Evolutionary conservation across 2,329 filamentous ascomycete species (phyloP), one percentile per base, ranked within the genome.

Genomic region (Zasmidium angulare): DNA sequence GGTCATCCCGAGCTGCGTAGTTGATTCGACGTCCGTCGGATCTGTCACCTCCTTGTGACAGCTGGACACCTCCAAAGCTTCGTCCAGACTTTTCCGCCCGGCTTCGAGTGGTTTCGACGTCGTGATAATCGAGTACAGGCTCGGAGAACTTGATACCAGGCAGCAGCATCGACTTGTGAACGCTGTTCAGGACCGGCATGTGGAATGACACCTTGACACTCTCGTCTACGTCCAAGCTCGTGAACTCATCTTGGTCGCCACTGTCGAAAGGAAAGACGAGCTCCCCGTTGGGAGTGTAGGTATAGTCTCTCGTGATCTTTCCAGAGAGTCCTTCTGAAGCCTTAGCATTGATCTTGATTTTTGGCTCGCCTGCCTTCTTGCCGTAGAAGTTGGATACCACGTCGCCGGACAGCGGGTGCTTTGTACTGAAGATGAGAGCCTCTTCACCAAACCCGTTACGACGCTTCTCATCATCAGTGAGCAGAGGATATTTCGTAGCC

Each of bases 141-240:
- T 82, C 77, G 3, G 89, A 86, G 58, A 93, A 82, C 68, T 88
- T 86, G 43, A 93, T 87, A 12, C 95, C 95, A 2, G 91, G 88
- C 36, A 99, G 82, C 14, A 99, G 83, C 89, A 96, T 96, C 4
- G 93, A 97, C 73, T 97, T 97, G 77, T 99, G 95, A 3, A 86
- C 79, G 68, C 90, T 84, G 10, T 80, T 81, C 19, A 85, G 86
- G 46, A 83, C 81, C 0, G 93, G 93, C 77, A 97, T 89, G 48
- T 91, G 86, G 72, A 96, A 99, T 70, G 90, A 81, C 11, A 98
- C 92, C 88, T 85, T 92, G 65, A 98, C 85, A 26, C 91, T 95
- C 59, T 89, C 86, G 75, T 99, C 91, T 66, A 92, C 89, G 56
- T 96, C 91, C 10, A 97, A 77, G 67, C 88, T 82, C 1, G 67